Evolutionary conservation across 2,329 filamentous ascomycete genomes (phyloP).

Genomic region (Venturia pyrina): DNA sequence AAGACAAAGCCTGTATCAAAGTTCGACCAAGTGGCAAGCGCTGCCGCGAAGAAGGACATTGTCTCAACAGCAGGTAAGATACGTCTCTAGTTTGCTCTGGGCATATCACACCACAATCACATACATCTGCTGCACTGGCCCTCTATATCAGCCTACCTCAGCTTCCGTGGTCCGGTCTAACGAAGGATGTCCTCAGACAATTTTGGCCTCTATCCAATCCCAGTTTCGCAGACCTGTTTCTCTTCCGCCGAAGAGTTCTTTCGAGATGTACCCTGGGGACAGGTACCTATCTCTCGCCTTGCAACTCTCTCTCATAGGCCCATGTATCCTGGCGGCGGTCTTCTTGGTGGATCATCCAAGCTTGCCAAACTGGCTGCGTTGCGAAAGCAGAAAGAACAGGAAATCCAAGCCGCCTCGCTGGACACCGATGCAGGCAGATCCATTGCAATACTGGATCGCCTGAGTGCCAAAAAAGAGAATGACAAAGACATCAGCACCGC

Average conservation of each 20-base stretch:
- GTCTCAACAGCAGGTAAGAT: slow-evolving; percentile 38
- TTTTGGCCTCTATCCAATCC: neutral
- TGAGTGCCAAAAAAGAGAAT: neutral
- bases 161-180: slow-evolving; percentile 13
- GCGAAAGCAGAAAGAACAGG: slow-evolving; percentile 70
- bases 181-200: slow-evolving; percentile 15
- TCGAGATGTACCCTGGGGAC: slow-evolving; percentile 74
- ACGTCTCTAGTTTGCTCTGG: slow-evolving; percentile 13
- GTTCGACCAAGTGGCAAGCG: slow-evolving; percentile 35
- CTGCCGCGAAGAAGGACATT: slow-evolving; percentile 29
- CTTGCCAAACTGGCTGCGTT: slow-evolving; percentile 81
- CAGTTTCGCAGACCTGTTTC: slow-evolving; percentile 17
- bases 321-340: slow-evolving; percentile 49
- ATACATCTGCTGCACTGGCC: neutral
- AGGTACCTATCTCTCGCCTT: slow-evolving; percentile 55
- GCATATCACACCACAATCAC: neutral
- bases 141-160: neutral
- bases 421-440: slow-evolving; percentile 8
- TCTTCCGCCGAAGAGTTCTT: slow-evolving; percentile 52
- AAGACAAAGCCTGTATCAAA: slow-evolving; percentile 20
- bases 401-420: slow-evolving; percentile 35
- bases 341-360: slow-evolving; percentile 83
- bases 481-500: neutral
- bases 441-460: slow-evolving; percentile 8
- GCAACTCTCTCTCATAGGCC: slow-evolving; percentile 45